These are phyloP conservation scores for Verruconis gallopava DNA, from an alignment of 2,329 filamentous ascomycete species.

Conservation along the genomic window DNA sequence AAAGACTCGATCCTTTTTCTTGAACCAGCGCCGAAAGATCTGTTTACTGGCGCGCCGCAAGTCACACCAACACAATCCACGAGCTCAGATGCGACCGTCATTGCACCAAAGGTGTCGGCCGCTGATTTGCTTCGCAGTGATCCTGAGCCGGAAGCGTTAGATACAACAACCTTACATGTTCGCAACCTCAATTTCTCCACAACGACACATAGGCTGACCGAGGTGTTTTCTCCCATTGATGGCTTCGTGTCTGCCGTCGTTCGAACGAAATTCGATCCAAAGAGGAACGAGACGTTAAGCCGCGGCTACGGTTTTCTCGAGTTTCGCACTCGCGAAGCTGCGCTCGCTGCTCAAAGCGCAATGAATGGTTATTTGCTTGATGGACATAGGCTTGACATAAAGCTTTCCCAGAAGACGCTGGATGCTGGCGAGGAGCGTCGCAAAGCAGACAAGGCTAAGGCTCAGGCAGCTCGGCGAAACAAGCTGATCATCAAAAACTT, in stretches of 20 bases:
- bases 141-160: constrained; percentile 38
- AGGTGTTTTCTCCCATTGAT: constrained; percentile 67
- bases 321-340: constrained; percentile 65
- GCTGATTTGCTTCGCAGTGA: constrained; percentile 53
- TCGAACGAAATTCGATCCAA: constrained; percentile 88
- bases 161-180: constrained; percentile 78
- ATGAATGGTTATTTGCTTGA: constrained; percentile 88
- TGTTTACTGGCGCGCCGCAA: constrained; percentile 42
- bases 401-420: constrained; percentile 71
- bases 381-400: constrained; percentile 71
- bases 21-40: constrained; percentile 78
- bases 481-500: constrained; percentile 98
- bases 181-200: constrained; percentile 91
- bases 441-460: constrained; percentile 72
- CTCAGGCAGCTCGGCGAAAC: constrained; percentile 60
- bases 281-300: constrained; percentile 76
- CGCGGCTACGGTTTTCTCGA: constrained; percentile 97
- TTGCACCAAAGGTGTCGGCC: constrained; percentile 50
- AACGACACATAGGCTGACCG: constrained; percentile 59
- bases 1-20: constrained; percentile 86
- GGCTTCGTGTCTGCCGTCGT: constrained; percentile 83
- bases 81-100: constrained; percentile 20
- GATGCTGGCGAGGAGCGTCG: constrained; percentile 81
- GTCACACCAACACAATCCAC: constrained; percentile 14
- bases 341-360: constrained; percentile 63